These are phyloP conservation scores for Trifolium fragiferum DNA, from an alignment of 306 rosid species.

Conservation along the genomic window DNA sequence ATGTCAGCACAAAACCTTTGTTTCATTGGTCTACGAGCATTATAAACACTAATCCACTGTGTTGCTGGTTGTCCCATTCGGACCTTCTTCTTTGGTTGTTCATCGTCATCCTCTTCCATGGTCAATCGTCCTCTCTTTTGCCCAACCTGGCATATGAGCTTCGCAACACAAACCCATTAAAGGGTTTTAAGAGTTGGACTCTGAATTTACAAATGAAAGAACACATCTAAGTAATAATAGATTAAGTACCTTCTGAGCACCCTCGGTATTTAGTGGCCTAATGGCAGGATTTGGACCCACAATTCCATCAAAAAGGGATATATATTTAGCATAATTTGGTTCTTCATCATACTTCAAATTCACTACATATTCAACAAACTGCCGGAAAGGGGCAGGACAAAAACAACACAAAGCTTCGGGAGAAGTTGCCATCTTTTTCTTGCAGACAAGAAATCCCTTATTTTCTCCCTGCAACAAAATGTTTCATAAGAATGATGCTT, in stretches of 20 bases:
- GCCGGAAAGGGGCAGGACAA: conserved; percentile 81
- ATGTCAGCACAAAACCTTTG: conserved; percentile 70
- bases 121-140: conserved; percentile 83
- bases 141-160: conserved; percentile 84
- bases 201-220: conserved; percentile 19
- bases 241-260: conserved; percentile 83
- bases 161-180: conserved; percentile 44
- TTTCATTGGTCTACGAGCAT: conserved; percentile 91
- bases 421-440: conserved; percentile 93
- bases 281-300: conserved; percentile 83
- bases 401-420: conserved; percentile 79
- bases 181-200: conserved; percentile 24
- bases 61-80: conserved; percentile 89
- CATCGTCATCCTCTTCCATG: conserved; percentile 82
- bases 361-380: conserved; percentile 85
- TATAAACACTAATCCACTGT: conserved; percentile 93
- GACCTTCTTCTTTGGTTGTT: conserved; percentile 88
- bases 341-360: conserved; percentile 93
- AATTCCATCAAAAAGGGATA: conserved; percentile 87
- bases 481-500: conserved; percentile 14
- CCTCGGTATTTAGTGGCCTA: conserved; percentile 92
- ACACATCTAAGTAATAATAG: not conserved
- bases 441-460: conserved; percentile 93
- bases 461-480: conserved; percentile 78
- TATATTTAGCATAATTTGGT: conserved; percentile 86